A percentile compares a stretch with the other conserved stretches of the same genome.
Conservation (phyloP, 345 rosid species). For the Brassica rapa region DNA sequence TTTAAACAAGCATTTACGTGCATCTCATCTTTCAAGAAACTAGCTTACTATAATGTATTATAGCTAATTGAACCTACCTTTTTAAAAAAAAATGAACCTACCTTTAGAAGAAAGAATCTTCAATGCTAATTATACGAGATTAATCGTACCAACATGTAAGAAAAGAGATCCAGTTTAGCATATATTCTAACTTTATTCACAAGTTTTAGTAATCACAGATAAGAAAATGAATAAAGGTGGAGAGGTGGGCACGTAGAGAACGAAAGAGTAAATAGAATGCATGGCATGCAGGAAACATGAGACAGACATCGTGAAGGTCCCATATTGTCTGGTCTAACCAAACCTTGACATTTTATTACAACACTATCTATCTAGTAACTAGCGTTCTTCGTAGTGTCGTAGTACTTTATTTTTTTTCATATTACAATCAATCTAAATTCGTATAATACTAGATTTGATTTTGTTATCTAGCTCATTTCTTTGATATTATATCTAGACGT, state of each 20-base stretch:
- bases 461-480: conserved; percentile 25
- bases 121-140: conserved; percentile 16
- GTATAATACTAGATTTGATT: conserved; percentile 5
- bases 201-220: conserved; percentile 11
- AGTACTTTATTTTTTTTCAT: conserved; percentile 25
- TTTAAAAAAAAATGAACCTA: not conserved
- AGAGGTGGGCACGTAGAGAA: conserved; percentile 42
- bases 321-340: conserved; percentile 42
- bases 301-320: conserved; percentile 45
- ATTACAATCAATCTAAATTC: conserved; percentile 3
- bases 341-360: conserved; percentile 39
- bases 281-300: conserved; percentile 47
- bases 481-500: conserved; percentile 34
- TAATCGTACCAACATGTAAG: not conserved
- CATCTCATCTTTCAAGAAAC: conserved; percentile 31
- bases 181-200: not conserved
- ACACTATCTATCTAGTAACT: conserved; percentile 38
- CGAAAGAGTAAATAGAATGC: conserved; percentile 37
- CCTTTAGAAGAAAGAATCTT: no score
- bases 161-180: not conserved
- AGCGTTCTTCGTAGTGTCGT: conserved; percentile 40
- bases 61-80: not conserved
- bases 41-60: conserved; percentile 12
- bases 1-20: no score
- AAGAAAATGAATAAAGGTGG: conserved; percentile 20